Evolutionary conservation across 1,139 yeast genomes (phyloP).

Genomic region (Yamadazyma sp.): DNA sequence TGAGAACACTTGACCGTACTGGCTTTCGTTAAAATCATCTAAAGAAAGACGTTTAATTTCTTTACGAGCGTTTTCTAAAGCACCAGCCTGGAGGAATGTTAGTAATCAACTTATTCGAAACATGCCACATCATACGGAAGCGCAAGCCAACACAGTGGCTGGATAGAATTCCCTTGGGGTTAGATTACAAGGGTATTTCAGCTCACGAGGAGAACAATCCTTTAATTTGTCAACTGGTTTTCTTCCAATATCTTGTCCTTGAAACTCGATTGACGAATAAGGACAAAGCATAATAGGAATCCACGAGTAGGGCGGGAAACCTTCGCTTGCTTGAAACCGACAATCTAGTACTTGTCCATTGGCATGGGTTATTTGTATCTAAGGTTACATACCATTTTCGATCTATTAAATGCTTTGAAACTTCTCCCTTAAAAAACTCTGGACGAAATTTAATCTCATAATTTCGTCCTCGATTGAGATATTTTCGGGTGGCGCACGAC

Average conservation of each 20-base stretch:
- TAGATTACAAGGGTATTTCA: no score
- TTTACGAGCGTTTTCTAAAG: slow-evolving; percentile 95
- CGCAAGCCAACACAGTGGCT: no score
- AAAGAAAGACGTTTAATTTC: slow-evolving; percentile 83
- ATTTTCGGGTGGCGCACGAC: background rate
- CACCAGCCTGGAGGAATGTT: slow-evolving; percentile 71
- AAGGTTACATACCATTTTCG: slow-evolving; percentile 4
- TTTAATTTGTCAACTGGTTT: no score
- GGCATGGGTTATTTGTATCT: background rate
- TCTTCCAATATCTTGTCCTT: no score
- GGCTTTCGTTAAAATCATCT: slow-evolving; percentile 73
- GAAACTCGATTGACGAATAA: no score
- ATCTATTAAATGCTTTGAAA: slow-evolving; percentile 5
- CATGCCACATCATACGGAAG: no score
- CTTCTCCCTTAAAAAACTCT: slow-evolving; percentile 3
- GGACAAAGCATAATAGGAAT: no score
- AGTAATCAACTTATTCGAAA: no score
- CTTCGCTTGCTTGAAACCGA: no score
- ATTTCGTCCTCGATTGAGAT: background rate
- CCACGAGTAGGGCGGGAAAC: no score
- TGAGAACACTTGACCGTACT: slow-evolving; percentile 85
- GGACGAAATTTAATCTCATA: slow-evolving; percentile 3
- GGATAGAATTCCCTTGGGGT: no score
- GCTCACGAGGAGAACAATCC: no score
- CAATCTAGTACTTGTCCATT: background rate